These are phyloP conservation scores for Gracilaria gracilis DNA, from an alignment of 23 red algal species.

Conservation along the genomic window DNA sequence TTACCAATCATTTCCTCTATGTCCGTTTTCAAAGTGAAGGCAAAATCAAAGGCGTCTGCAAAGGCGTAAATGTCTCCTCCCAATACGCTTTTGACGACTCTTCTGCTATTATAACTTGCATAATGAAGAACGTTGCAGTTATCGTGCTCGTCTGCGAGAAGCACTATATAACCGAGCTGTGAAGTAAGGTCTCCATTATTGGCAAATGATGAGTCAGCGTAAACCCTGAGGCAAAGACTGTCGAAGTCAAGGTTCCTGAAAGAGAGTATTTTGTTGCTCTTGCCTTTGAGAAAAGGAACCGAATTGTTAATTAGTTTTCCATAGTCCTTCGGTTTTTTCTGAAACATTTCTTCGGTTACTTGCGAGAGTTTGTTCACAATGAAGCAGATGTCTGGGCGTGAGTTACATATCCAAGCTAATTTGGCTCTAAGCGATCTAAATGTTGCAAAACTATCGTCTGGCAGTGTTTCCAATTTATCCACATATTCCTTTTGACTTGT, in stretches of 20 bases:
- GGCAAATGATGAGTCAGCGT: not conserved
- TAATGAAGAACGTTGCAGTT: slow-evolving; percentile 9
- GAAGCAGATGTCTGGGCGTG: not conserved
- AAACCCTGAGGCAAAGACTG: not conserved
- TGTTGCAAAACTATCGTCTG: not conserved
- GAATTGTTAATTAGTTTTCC: not conserved
- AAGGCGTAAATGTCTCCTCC: slow-evolving; percentile 24
- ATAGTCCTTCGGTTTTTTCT: not conserved
- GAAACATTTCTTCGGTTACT: not conserved
- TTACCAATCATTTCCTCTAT: not conserved
- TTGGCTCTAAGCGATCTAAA: not conserved
- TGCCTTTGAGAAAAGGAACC: not conserved
- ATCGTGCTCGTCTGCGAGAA: not conserved
- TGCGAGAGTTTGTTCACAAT: not conserved
- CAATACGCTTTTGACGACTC: not conserved
- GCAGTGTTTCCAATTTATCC: not conserved
- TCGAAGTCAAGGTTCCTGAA: not conserved
- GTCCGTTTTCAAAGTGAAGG: not conserved
- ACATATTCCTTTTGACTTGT: not conserved
- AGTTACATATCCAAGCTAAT: not conserved
- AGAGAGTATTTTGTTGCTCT: not conserved
- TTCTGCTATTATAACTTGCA: not conserved
- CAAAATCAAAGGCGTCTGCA: not conserved
- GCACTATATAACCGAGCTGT: slow-evolving; percentile 1
- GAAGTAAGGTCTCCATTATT: slow-evolving; percentile 9